Conservation (phyloP, 345 rosid species). For the Moricandia arvensis region DNA sequence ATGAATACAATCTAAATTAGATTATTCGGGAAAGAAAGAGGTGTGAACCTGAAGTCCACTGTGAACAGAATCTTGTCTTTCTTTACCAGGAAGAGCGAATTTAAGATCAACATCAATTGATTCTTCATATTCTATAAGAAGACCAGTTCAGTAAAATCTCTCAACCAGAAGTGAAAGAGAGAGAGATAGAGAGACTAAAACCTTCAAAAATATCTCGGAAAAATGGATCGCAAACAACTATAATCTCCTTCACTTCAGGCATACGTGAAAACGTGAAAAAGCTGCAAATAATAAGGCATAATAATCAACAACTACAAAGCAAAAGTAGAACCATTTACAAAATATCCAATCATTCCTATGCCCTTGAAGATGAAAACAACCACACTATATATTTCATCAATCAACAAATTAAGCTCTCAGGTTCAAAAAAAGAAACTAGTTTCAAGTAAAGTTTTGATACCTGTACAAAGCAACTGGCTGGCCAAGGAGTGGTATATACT, state of each 20-base stretch:
- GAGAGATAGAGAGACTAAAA: constrained; percentile 19
- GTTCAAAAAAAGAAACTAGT: not conserved
- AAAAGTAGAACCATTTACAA: not conserved
- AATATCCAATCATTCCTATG: not conserved
- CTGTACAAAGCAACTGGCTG: constrained; percentile 94
- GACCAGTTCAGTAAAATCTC: no score
- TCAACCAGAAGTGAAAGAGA: not conserved
- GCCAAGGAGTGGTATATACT: constrained; percentile 79
- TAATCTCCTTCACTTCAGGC: constrained; percentile 82
- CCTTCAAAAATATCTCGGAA: constrained; percentile 91
- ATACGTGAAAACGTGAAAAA: constrained; percentile 74
- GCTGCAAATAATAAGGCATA: constrained; percentile 43
- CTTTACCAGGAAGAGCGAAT: constrained; percentile 88
- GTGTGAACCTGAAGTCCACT: constrained; percentile 90
- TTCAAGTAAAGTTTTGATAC: constrained; percentile 39
- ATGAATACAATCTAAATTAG: not conserved
- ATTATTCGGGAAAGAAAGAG: no score
- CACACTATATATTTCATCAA: not conserved
- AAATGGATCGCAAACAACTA: constrained; percentile 95
- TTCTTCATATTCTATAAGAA: constrained; percentile 56
- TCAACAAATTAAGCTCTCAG: no score
- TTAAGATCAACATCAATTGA: constrained; percentile 57
- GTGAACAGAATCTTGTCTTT: constrained; percentile 93
- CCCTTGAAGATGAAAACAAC: not conserved
- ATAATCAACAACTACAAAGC: not conserved